Base-by-base conservation (phyloP, 371 early-diverging fungal genomes). In the Actinomortierella wolfii region DNA sequence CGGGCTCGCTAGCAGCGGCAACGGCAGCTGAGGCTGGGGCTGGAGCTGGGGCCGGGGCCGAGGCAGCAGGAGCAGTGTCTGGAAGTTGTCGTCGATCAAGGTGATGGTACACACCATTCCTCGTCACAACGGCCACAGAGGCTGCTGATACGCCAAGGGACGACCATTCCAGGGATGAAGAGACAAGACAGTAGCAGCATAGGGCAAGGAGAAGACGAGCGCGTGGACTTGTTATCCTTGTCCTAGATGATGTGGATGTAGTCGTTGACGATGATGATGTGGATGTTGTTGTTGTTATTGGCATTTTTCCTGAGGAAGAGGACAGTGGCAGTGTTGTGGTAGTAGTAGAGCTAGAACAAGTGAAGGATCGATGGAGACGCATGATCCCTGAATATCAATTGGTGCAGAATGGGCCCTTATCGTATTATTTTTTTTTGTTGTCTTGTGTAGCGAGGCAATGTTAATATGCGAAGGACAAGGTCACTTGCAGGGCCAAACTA, bases 41-140 rank as follows among this genome's bases (percentile, higher is more conserved):
- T 29, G 9, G 51, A 44, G 49, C 40, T 14, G 51, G 28, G 39
- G 26, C 54, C 39, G 29, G 41, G 17, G 44, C 21, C 41, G 49
- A 41, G 18, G 34, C 26, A 46, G 47, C 51, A 5, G 40, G 52
- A 15, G 61, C 23, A 15, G 54, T 20, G 29, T 51, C 34, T 45
- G 48, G 39, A 62, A 48, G 14, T 17, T 26, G 3, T 49, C 18
- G 39, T 50, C 25, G 39, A 59, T 59, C 49, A 68, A 44, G 23
- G 62, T 51, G 17, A 56, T 56, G 39, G 56, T 60, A 53, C 57
- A 56, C 61, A 57, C 23, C 18, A 60, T 13, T 23, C 52, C 28
- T 44, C 51, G 57, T 34, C 43, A 24, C n/a, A 40, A 15, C 42
- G 45, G 14, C 20, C 39, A 50, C 14, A 25, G n/a, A 17, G 47